Percentiles rank a stretch among this genome's conserved stretches.
phyloP scores from a whole-genome alignment of 2,329 filamentous ascomycete species.

The Tricladium varicosporioides region DNA sequence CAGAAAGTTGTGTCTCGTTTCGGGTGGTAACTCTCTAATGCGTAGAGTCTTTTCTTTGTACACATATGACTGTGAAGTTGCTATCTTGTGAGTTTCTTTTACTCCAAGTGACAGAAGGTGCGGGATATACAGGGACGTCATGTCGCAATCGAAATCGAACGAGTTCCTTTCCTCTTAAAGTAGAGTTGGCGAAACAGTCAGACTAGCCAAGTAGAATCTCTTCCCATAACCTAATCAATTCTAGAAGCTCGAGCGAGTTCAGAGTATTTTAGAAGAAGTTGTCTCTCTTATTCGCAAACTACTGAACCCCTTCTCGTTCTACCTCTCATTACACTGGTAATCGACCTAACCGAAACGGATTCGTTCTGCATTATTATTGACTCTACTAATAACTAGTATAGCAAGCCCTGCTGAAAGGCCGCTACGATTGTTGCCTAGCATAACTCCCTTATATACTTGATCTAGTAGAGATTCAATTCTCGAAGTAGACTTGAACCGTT shows the following conservation, averaged over 20 bases:
- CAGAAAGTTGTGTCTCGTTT: no score
- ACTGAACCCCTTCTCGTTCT: background rate
- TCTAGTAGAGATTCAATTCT: background rate
- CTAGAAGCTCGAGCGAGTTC: background rate
- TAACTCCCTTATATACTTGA: slow-evolving; percentile 2
- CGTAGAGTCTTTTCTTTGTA: no score
- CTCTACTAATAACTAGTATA: slow-evolving; percentile 11
- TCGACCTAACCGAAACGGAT: slow-evolving; percentile 6
- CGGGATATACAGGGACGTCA: no score
- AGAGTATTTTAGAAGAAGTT: background rate
- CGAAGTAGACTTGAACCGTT: slow-evolving; percentile 2
- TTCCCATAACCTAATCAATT: background rate
- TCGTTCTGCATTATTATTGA: slow-evolving; percentile 1
- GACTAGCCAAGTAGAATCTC: slow-evolving; percentile 1
- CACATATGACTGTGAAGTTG: no score
- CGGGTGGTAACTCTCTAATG: no score
- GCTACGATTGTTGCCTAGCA: background rate
- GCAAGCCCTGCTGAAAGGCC: background rate
- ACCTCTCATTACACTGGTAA: background rate
- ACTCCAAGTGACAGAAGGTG: no score
- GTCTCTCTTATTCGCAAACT: background rate
- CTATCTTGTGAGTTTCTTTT: no score
- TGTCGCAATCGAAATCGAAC: no score
- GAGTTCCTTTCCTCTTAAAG: no score
- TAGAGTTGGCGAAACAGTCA: no score